Base-by-base conservation (phyloP, 2,329 filamentous ascomycete genomes). In the Penicillium sp. region DNA sequence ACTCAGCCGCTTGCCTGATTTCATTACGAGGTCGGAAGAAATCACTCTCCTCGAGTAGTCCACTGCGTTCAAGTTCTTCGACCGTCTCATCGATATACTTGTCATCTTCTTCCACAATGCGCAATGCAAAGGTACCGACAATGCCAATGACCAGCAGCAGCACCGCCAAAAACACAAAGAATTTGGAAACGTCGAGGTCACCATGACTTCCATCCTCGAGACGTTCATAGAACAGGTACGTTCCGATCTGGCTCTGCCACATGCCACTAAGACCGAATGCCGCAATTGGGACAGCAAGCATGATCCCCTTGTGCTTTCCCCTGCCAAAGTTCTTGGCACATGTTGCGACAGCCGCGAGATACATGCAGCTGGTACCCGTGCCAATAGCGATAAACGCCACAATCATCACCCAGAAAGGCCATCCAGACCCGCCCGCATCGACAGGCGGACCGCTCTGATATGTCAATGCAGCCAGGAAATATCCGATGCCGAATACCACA, bases 261-360 rank as follows among this genome's bases (percentile, higher is more conserved):
- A 99, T 92, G 40, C 91, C 90, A 64, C 91, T 95, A 49, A 99
- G 71, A 0, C 93, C 93, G 67, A 96, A 95, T 6, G 88, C 86
- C 0, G 93, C 89, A 67, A 97, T 96, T 1, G 93, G 93, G 52
- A 89, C 79, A 1, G 92, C 91, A 47, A 99, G 78, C 52, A 95
- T 92, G 42, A 99, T 74, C 0, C 93, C 93, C 62, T 92, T 87
- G 64, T 95, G 86, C 64, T 86, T 88, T 3, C 90, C 89, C 53
- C 87, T 84, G 41, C 91, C 91, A 72, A 97, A 99, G 73, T 97
- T 99, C 82, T 99, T 99, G 30, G 93, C 93, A 65, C 90, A 95
- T 0, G 92, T 95, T 6, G 92, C 92, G n/a, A 99, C 86, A 2
- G 89, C 86, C 42, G 85, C 81, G 48, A 97, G 78, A 69, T 97